Conservation (phyloP, 306 rosid species). For the Trifolium fragiferum region DNA sequence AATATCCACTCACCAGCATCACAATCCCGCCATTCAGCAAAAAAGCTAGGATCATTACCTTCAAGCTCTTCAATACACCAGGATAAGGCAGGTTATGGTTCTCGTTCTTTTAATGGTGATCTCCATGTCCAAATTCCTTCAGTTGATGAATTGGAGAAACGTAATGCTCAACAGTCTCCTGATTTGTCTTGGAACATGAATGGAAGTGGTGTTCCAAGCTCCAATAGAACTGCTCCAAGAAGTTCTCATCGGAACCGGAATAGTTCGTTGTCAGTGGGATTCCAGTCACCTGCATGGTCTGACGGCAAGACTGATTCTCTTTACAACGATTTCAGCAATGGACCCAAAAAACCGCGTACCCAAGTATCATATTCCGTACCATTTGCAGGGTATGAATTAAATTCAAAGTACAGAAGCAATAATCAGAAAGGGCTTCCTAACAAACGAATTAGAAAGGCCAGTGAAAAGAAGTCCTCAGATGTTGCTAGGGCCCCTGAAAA, state of each 20-base stretch:
- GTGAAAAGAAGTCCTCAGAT: slow-evolving; percentile 73
- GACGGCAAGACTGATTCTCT: slow-evolving; percentile 68
- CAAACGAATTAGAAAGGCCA: slow-evolving; percentile 83
- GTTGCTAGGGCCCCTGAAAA: slow-evolving; percentile 60
- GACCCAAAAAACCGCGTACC: slow-evolving; percentile 92
- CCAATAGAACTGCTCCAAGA: slow-evolving; percentile 86
- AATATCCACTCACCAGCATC: slow-evolving; percentile 42
- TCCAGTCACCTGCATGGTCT: slow-evolving; percentile 70
- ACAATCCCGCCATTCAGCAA: slow-evolving; percentile 47
- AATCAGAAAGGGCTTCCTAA: slow-evolving; percentile 69
- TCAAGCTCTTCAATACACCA: slow-evolving; percentile 44
- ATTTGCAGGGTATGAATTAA: slow-evolving; percentile 63
- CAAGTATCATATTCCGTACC: slow-evolving; percentile 89
- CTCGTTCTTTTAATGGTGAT: slow-evolving; percentile 54
- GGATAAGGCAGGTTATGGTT: slow-evolving; percentile 54
- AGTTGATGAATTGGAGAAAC: slow-evolving; percentile 58
- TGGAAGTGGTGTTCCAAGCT: slow-evolving; percentile 62
- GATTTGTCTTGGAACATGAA: slow-evolving; percentile 64
- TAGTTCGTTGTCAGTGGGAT: slow-evolving; percentile 60
- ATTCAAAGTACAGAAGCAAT: slow-evolving; percentile 57
- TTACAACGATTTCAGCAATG: slow-evolving; percentile 71
- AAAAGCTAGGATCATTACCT: slow-evolving; percentile 45
- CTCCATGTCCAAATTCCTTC: slow-evolving; percentile 72
- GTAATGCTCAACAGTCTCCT: slow-evolving; percentile 58
- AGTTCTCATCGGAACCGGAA: slow-evolving; percentile 71